A percentile compares a stretch with the other conserved stretches of the same genome.
Conservation (phyloP, 164 flowering plant species). For the Houttuynia cordata region DNA sequence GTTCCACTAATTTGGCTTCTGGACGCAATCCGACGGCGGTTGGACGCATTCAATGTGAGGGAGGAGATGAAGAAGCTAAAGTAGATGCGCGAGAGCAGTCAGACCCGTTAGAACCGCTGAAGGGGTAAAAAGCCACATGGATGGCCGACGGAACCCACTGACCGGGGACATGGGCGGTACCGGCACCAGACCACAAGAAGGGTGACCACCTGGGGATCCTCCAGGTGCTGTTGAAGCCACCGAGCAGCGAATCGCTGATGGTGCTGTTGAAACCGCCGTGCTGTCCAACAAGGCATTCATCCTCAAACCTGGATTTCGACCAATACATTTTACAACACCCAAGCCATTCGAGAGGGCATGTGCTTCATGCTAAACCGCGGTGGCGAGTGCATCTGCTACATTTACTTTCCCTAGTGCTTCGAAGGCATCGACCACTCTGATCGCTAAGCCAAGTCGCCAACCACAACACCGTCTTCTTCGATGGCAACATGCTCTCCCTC, state of each 20-base stretch:
- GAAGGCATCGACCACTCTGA: constrained; percentile 86
- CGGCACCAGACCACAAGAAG: constrained; percentile 45
- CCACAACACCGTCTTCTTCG: constrained; percentile 76
- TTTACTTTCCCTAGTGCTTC: constrained; percentile 76
- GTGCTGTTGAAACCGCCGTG: constrained; percentile 33
- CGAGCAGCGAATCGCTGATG: constrained; percentile 29
- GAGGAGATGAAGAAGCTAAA: constrained; percentile 72
- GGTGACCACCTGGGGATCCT: constrained; percentile 76
- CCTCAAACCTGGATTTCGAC: constrained; percentile 70
- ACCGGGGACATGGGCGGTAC: constrained; percentile 67
- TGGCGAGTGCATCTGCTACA: constrained; percentile 66
- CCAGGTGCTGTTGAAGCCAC: constrained; percentile 76
- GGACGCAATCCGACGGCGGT: constrained; percentile 66
- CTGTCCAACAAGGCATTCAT: constrained; percentile 72
- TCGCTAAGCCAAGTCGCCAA: constrained; percentile 80
- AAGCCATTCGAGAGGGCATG: constrained; percentile 71
- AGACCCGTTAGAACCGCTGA: constrained; percentile 37
- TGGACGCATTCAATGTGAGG: constrained; percentile 75
- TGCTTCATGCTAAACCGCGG: constrained; percentile 87
- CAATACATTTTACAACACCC: constrained; percentile 63
- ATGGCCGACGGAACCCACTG: constrained; percentile 91
- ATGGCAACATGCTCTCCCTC: constrained; percentile 84
- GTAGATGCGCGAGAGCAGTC: constrained; percentile 45
- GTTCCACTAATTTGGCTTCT: no score
- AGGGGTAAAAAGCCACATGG: constrained; percentile 66